Evolutionary conservation across 1,284 basidiomycete species (phyloP).

Genomic region (Wallemia mellicola): DNA sequence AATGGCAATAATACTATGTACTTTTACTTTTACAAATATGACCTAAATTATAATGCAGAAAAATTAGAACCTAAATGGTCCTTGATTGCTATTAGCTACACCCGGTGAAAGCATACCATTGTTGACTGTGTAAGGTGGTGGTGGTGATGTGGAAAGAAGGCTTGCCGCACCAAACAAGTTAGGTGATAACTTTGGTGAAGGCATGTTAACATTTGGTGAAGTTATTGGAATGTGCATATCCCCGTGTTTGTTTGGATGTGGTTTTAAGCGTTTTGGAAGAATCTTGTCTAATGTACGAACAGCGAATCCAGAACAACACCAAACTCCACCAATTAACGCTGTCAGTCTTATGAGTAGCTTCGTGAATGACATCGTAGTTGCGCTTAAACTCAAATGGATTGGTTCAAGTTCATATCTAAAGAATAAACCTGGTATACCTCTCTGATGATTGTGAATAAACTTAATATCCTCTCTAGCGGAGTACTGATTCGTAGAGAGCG

Average conservation of each 20-base stretch:
- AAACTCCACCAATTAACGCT: conserved; percentile 49
- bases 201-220: neutral
- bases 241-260: neutral
- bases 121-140: neutral
- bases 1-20: neutral
- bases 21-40: neutral
- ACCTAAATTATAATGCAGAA: neutral
- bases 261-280: neutral
- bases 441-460: conserved; percentile 20
- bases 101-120: neutral
- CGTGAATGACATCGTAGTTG: conserved; percentile 49
- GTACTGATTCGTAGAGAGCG: conserved; percentile 62
- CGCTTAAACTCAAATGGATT: conserved; percentile 49
- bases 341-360: conserved; percentile 50
- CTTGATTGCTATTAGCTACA: neutral
- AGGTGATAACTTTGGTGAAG: neutral
- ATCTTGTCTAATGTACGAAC: conserved; percentile 13
- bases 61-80: neutral
- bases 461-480: conserved; percentile 79
- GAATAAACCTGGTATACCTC: conserved; percentile 27
- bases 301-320: conserved; percentile 46
- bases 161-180: neutral
- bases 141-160: neutral
- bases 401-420: conserved; percentile 63
- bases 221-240: neutral